These are phyloP conservation scores for Saturnispora quitensis DNA, from an alignment of 805 yeast genomes.

Conservation along the genomic window DNA sequence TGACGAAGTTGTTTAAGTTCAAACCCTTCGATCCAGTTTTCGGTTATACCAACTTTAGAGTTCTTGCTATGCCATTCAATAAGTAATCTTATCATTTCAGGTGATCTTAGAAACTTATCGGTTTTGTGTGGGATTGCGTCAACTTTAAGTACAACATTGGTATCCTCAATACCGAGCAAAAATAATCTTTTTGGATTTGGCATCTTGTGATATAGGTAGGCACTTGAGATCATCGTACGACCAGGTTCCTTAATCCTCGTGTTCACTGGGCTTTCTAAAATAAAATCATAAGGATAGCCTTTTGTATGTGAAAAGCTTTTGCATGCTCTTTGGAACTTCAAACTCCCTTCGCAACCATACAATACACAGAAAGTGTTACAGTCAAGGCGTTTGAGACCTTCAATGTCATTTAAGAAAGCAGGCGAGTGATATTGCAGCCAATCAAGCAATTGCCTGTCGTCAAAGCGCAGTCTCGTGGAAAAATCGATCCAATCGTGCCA, in stretches of 20 bases:
- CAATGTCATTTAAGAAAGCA: slow-evolving; percentile 4
- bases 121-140: slow-evolving; percentile 10
- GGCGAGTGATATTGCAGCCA: slow-evolving; percentile 12
- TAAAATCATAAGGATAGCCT: slow-evolving; percentile 17
- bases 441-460: slow-evolving; percentile 13
- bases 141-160: slow-evolving; percentile 19
- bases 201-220: slow-evolving; percentile 25
- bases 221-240: slow-evolving; percentile 27
- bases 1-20: slow-evolving; percentile 9
- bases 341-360: slow-evolving; percentile 15
- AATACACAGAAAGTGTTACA: slow-evolving; percentile 13
- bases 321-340: slow-evolving; percentile 9
- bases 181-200: slow-evolving; percentile 26
- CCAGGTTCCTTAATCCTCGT: slow-evolving; percentile 23
- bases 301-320: slow-evolving; percentile 10
- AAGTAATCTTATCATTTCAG: slow-evolving; percentile 13
- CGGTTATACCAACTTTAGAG: slow-evolving; percentile 5
- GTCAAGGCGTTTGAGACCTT: slow-evolving; percentile 3
- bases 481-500: slow-evolving; percentile 28
- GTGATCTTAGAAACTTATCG: slow-evolving; percentile 11
- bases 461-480: slow-evolving; percentile 17
- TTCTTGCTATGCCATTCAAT: slow-evolving; percentile 13
- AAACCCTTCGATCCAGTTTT: slow-evolving; percentile 17
- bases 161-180: slow-evolving; percentile 11
- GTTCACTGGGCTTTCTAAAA: slow-evolving; percentile 20